phyloP scores from a whole-genome alignment of 345 rosid species.

The Dovyalis caffra region DNA sequence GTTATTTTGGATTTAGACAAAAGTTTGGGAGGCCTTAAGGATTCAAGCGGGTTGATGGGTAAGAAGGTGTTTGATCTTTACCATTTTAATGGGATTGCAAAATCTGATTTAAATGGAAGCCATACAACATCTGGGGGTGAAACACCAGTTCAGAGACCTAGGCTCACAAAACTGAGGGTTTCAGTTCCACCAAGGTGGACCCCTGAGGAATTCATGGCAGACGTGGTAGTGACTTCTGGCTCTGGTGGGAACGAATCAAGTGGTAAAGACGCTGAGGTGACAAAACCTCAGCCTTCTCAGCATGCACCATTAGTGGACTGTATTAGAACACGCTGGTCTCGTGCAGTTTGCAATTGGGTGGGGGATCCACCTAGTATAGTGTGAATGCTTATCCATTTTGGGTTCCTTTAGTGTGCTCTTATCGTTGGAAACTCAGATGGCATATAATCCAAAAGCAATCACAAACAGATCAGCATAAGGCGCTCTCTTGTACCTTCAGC shows the following conservation, averaged over 20 bases:
- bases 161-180: constrained; percentile 89
- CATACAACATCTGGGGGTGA: constrained; percentile 49
- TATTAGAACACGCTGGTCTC: constrained; percentile 89
- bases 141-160: constrained; percentile 77
- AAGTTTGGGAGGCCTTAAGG: constrained; percentile 80
- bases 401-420: background rate
- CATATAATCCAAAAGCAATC: background rate
- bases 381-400: constrained; percentile 29
- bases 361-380: constrained; percentile 99
- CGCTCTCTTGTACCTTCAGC: background rate
- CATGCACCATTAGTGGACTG: constrained; percentile 97
- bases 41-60: constrained; percentile 91
- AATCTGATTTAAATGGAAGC: constrained; percentile 78
- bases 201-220: constrained; percentile 87
- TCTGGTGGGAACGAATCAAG: constrained; percentile 35
- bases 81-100: constrained; percentile 98
- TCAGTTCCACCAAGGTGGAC: constrained; percentile 99
- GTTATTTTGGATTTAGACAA: constrained; percentile 76
- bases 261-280: constrained; percentile 53
- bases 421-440: background rate
- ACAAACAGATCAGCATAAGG: background rate
- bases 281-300: constrained; percentile 71
- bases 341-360: constrained; percentile 84
- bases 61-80: constrained; percentile 89
- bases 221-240: constrained; percentile 44